phyloP scores from a whole-genome alignment of 805 yeast genomes.

The Yarrowia sp. region DNA sequence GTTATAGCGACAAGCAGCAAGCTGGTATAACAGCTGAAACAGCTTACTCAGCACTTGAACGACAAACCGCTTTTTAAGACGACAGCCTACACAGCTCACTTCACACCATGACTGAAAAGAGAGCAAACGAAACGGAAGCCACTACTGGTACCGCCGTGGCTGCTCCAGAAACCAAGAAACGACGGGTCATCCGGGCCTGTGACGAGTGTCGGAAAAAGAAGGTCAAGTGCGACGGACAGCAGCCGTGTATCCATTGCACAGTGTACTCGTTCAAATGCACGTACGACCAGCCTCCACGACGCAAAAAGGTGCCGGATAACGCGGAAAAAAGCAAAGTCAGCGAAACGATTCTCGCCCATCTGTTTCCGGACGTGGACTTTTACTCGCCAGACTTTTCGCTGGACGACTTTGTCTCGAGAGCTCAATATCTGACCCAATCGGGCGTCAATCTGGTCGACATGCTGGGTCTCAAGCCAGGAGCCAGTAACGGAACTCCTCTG shows the following conservation, averaged over 20 bases:
- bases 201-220: constrained; percentile 52
- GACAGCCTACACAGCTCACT: too few species aligned
- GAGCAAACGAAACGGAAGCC: constrained; percentile 10
- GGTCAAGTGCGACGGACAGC: constrained; percentile 74
- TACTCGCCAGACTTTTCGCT: constrained; percentile 48
- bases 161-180: constrained; percentile 35
- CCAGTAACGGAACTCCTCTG: background rate
- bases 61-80: too few species aligned
- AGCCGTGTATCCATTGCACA: constrained; percentile 83
- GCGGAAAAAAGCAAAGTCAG: constrained; percentile 52
- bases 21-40: too few species aligned
- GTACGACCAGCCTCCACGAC: constrained; percentile 72
- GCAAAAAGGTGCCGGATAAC: constrained; percentile 42
- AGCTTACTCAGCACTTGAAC: too few species aligned
- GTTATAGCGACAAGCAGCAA: too few species aligned
- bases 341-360: constrained; percentile 50
- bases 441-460: constrained; percentile 15
- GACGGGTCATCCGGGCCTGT: constrained; percentile 84
- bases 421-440: constrained; percentile 44
- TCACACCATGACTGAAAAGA: constrained; percentile 17
- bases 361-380: constrained; percentile 55
- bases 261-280: constrained; percentile 86
- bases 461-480: constrained; percentile 28
- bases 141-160: background rate
- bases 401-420: constrained; percentile 42